These are phyloP conservation scores for Cryptococcus hybrid DNA, from an alignment of 1,284 basidiomycete genomes.

Conservation along the genomic window DNA sequence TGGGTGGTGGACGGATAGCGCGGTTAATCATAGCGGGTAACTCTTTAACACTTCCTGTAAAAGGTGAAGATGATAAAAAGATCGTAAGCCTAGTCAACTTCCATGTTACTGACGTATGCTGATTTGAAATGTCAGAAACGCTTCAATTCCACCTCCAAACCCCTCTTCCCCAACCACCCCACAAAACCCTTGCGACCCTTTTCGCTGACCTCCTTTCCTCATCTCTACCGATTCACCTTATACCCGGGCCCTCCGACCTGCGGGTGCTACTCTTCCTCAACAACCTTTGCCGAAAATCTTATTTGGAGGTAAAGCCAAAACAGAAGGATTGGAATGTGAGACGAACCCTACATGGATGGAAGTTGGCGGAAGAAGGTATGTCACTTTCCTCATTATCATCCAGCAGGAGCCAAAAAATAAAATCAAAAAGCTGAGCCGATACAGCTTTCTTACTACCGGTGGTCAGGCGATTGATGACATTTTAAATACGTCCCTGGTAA, in stretches of 20 bases:
- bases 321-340: constrained; percentile 66
- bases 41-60: constrained; percentile 63
- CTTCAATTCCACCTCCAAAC: constrained; percentile 42
- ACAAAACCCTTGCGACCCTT: constrained; percentile 63
- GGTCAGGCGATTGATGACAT: constrained; percentile 95
- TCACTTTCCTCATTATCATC: no score
- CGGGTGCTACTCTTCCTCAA: constrained; percentile 86
- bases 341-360: constrained; percentile 90
- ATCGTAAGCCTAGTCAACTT: constrained; percentile 54
- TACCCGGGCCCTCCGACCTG: constrained; percentile 83
- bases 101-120: not conserved
- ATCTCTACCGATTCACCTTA: constrained; percentile 72
- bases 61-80: constrained; percentile 54
- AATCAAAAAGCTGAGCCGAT: constrained; percentile 3
- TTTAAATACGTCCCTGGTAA: constrained; percentile 66
- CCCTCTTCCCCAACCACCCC: constrained; percentile 69
- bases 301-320: constrained; percentile 65
- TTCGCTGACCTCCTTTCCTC: constrained; percentile 67
- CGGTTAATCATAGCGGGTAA: constrained; percentile 84
- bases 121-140: constrained; percentile 43
- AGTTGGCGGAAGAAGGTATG: constrained; percentile 45
- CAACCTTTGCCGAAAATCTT: constrained; percentile 89
- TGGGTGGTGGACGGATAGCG: constrained; percentile 67
- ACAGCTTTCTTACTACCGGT: constrained; percentile 73
- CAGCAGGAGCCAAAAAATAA: no score